Base-by-base conservation (phyloP, 2,329 filamentous ascomycete species). In the Claviceps maximensis region DNA sequence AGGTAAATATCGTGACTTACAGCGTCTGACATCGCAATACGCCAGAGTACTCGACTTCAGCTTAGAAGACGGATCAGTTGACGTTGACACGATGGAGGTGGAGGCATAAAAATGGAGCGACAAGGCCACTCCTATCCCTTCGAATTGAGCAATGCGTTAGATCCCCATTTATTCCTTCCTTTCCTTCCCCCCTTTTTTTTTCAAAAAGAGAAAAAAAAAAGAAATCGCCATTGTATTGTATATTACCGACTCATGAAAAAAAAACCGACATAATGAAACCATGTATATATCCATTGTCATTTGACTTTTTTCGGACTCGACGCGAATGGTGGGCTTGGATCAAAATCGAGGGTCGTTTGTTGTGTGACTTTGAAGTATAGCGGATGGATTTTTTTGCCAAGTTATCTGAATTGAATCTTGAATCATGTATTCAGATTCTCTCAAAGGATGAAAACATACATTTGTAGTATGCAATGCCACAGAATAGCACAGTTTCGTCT, bases 1-100 rank as follows among this genome's bases (percentile, higher is more conserved):
- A 95, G 89, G 89, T 55, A 97, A 97, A 82, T 91, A 93, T 69
- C 84, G 93, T 53, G 94, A 97, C 65, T 75, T 98, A 31, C 93
- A 98, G 68, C 80, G 93, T 27, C 79, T 96, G 44, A 95, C 89
- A n/a, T 87, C 96, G 27, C 91, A 94, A 57, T 97, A 97, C 67
- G 91, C 91, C 13, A 82, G 87, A 57, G 73, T 89, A n/a, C 73
- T 94, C 23, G 86, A 85, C 53, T 72, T 87, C 40, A 76, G 74
- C 7, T 59, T 73, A 6, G 73, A 75, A 47, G 72, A 73, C 21
- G 71, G 73, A 17, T 66, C 70, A 12, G 61, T 66, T 13, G 71
- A 73, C 17, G 71, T 69, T 19, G 71, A 71, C 52, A 65, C 68
- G 8, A 74, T 73, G 71, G 71, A 72, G 27, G 63, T 71, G 38